Evolutionary conservation across 225 moss, liverwort and hornwort species (phyloP).

Genomic region (Bryoerythrophyllum caledonicum): DNA sequence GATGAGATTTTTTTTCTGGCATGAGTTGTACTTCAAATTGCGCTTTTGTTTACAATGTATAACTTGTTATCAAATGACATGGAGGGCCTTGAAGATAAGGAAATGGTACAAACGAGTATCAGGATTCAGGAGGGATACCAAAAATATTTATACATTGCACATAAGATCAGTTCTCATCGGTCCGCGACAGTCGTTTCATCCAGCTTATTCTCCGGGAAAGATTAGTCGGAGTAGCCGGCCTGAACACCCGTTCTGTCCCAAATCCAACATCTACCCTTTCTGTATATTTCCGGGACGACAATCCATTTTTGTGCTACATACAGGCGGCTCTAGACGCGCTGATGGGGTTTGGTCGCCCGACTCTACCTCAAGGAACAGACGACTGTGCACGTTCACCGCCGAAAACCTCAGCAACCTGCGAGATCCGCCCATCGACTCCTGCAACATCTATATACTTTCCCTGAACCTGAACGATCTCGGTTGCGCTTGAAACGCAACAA

Average conservation of each 20-base stretch:
- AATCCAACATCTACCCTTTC: background rate
- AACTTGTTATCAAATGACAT: no score
- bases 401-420: background rate
- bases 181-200: background rate
- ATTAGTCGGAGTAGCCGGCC: background rate
- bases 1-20: no score
- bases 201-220: background rate
- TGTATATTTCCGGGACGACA: background rate
- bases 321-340: background rate
- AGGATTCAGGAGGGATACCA: no score
- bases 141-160: no score
- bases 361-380: background rate
- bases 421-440: background rate
- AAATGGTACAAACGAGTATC: no score
- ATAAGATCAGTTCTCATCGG: no score
- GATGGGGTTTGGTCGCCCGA: background rate
- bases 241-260: background rate
- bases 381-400: background rate
- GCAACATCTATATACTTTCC: background rate
- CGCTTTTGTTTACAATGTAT: no score
- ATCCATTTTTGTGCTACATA: rapidly evolving
- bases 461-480: no score
- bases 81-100: no score
- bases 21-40: no score
- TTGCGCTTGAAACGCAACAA: background rate